A percentile compares a stretch with the other conserved stretches of the same genome.
Conservation (phyloP, 805 yeast genomes). For the Lipomyces yamadae region DNA sequence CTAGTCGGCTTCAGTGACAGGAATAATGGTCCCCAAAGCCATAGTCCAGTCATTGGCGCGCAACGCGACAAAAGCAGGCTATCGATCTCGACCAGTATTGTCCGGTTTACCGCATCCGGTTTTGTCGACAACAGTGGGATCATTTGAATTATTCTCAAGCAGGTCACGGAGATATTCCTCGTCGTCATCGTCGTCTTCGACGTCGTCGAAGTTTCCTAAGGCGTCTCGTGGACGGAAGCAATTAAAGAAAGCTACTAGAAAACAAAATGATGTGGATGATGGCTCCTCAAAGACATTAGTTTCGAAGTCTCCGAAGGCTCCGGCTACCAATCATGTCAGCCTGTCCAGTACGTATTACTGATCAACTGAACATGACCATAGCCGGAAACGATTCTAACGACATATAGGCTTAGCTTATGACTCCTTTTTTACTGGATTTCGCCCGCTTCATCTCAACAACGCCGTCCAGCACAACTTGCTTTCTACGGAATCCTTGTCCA, state of each 20-base stretch:
- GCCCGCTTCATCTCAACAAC: slow-evolving; percentile 25
- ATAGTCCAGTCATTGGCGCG: neutral
- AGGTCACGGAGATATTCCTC: slow-evolving; percentile 17
- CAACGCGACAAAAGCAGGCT: neutral
- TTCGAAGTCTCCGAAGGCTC: slow-evolving; percentile 14
- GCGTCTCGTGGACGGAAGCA: slow-evolving; percentile 21
- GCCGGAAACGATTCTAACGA: neutral
- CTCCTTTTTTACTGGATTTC: slow-evolving; percentile 33
- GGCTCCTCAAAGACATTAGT: neutral
- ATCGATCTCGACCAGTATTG: neutral
- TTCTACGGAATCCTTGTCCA: neutral
- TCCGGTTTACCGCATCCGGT: neutral
- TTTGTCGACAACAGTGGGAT: neutral
- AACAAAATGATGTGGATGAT: slow-evolving; percentile 6
- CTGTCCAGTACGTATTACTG: slow-evolving; percentile 16
- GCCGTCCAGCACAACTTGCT: neutral
- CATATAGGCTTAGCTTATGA: slow-evolving; percentile 29
- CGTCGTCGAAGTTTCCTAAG: slow-evolving; percentile 10
- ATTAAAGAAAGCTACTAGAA: slow-evolving; percentile 11
- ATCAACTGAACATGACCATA: neutral
- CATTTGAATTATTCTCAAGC: neutral
- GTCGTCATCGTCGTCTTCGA: slow-evolving; percentile 8
- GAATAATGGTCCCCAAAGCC: neutral
- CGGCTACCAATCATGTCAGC: slow-evolving; percentile 13
- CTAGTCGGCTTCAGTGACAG: neutral